Evolutionary conservation across 768 basidiomycete species (phyloP), one percentile per base, ranked within the genome.

Genomic region (Rhizopogon vinicolor): DNA sequence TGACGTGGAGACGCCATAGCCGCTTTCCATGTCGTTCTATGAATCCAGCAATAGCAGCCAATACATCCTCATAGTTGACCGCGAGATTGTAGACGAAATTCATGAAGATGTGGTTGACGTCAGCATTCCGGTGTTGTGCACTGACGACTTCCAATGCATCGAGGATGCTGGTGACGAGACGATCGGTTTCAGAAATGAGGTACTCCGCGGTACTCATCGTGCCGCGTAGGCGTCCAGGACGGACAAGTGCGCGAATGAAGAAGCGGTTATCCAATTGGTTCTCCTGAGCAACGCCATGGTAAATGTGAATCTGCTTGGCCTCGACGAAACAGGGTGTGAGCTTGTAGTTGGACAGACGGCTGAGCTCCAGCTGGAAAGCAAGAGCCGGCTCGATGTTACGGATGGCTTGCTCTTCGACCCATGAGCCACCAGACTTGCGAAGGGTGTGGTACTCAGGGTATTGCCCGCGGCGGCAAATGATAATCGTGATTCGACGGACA

Each of bases 81-180:
- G 87, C 84, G 44, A 99, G 87, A 68, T 91, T 93, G 81, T 98
- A 98, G 64, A 98, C 86, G 70, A 98, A 99, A 78, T 98, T 98
- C 85, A 98, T 87, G 77, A 93, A 95, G 69, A 98, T 97, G 70
- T 98, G 95, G 72, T 98, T 98, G 76, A 93, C 94, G 68, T 98
- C 96, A 3, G 96, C 91, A 62, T 89, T 92, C 57, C 95, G 85
- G 64, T 95, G 80, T 64, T 93, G 83, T 7, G 91, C 91, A 62
- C 83, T 87, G 66, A 96, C 93, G 53, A 98, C 89, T 70, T 98
- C 96, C 31, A 98, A 81, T 2, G 95, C 90, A 71, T 99, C 97
- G 58, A 99, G 78, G 62, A 98, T 86, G 64, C 84, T 89, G 41
- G 92, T 96, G 58, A 98, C 91, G 12, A 98, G 85, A 44, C 97